phyloP scores from a whole-genome alignment of 495 filamentous ascomycete genomes.

The Hyaloscypha bicolor region DNA sequence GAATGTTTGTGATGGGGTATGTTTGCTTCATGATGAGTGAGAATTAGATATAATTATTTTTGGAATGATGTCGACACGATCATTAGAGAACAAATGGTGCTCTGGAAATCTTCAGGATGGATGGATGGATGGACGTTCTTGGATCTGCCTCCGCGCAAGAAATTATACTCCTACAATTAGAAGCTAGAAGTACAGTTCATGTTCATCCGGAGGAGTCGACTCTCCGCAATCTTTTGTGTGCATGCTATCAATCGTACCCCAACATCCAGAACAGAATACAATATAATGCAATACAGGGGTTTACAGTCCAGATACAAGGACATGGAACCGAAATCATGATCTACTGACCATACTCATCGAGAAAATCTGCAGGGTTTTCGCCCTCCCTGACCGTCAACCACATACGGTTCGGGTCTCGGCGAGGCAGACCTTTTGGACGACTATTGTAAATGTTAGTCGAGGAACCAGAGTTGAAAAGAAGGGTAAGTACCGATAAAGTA shows the following conservation, averaged over 20 bases:
- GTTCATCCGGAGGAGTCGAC: neutral
- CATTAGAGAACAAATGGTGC: neutral
- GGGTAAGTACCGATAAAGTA: neutral
- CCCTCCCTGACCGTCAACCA: neutral
- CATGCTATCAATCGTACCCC: neutral
- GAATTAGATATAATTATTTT: neutral
- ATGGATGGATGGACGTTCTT: too few species aligned
- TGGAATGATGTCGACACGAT: neutral
- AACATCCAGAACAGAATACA: neutral
- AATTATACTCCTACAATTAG: neutral
- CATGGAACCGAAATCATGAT: neutral
- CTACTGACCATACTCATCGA: conserved; percentile 52
- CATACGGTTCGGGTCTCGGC: neutral
- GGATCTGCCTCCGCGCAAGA: too few species aligned
- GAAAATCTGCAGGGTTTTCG: neutral
- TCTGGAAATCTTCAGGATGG: too few species aligned
- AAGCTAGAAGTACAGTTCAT: neutral
- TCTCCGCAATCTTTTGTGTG: neutral
- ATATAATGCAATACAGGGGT: neutral
- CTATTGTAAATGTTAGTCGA: neutral
- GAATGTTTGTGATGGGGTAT: neutral
- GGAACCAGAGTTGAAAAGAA: neutral
- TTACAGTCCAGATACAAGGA: neutral
- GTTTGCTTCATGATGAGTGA: neutral
- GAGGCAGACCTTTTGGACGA: neutral